Percentiles rank a stretch among this genome's conserved stretches.
phyloP scores from a whole-genome alignment of 1,284 basidiomycete species.

The Lentinula novae-zelandiae region DNA sequence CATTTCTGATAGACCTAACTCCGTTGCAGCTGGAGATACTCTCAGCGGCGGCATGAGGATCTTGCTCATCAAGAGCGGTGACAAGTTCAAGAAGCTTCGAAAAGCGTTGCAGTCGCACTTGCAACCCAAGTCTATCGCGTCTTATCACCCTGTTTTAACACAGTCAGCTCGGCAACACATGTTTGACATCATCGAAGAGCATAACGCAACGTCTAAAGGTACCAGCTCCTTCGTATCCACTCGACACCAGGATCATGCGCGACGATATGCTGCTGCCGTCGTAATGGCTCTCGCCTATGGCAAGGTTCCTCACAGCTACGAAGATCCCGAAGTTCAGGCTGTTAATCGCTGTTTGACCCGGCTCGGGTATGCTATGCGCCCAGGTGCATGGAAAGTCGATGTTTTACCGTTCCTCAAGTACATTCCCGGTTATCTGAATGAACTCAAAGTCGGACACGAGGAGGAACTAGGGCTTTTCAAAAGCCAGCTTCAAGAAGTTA shows the following conservation, averaged over 20 bases:
- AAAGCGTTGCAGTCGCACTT: slow-evolving; percentile 34
- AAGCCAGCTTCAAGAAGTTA: slow-evolving; percentile 12
- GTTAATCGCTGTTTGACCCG: slow-evolving; percentile 46
- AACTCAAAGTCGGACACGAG: slow-evolving; percentile 44
- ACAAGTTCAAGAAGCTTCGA: slow-evolving; percentile 24
- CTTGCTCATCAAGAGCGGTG: slow-evolving; percentile 21
- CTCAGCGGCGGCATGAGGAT: slow-evolving; percentile 22
- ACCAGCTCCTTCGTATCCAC: slow-evolving; percentile 21
- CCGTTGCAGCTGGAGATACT: slow-evolving; percentile 25
- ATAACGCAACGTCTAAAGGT: background rate
- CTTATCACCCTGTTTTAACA: slow-evolving; percentile 32
- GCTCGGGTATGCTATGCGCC: slow-evolving; percentile 46
- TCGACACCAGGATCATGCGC: slow-evolving; percentile 29
- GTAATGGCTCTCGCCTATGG: slow-evolving; percentile 68
- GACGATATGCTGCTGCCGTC: slow-evolving; percentile 53
- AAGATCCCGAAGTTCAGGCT: slow-evolving; percentile 53
- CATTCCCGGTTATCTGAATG: slow-evolving; percentile 54
- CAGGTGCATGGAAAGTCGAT: slow-evolving; percentile 58
- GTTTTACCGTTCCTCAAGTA: slow-evolving; percentile 51
- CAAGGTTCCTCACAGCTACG: slow-evolving; percentile 44
- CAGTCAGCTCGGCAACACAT: slow-evolving; percentile 32
- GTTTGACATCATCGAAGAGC: slow-evolving; percentile 31
- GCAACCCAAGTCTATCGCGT: slow-evolving; percentile 28
- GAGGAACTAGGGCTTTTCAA: slow-evolving; percentile 15
- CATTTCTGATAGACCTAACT: slow-evolving; percentile 28